Conservation (phyloP, 331 rosid species). For the Stylosanthes scabra region DNA sequence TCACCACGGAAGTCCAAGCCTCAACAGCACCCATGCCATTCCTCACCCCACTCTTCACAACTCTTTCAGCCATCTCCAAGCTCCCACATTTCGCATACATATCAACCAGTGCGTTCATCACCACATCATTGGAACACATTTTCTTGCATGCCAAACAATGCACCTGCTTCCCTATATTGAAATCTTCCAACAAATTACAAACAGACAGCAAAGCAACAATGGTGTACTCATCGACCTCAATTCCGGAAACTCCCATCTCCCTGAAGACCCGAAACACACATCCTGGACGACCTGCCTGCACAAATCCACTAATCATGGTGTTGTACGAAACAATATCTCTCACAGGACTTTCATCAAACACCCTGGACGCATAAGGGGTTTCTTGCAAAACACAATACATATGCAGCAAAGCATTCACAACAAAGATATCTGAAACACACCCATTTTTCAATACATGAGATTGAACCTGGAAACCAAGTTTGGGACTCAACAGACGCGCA, state of each 20-base stretch:
- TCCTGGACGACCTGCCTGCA: constrained; percentile 32
- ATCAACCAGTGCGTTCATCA: constrained; percentile 51
- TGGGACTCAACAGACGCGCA: constrained; percentile 14
- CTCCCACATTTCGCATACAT: constrained; percentile 56
- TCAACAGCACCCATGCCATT: constrained; percentile 27
- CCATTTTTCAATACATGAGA: constrained; percentile 42
- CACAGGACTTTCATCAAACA: constrained; percentile 48
- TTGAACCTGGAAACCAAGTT: constrained; percentile 44
- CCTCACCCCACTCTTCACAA: constrained; percentile 23
- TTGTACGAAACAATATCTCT: constrained; percentile 50
- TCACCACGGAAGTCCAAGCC: constrained; percentile 55
- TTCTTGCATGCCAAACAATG: constrained; percentile 45
- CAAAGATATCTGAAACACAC: constrained; percentile 34
- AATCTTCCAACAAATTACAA: constrained; percentile 42
- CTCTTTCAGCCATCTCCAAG: constrained; percentile 46
- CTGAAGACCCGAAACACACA: constrained; percentile 25
- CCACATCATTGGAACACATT: constrained; percentile 35
- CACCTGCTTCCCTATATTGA: constrained; percentile 43
- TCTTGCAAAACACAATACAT: constrained; percentile 31
- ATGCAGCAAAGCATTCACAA: constrained; percentile 42
- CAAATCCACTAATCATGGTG: constrained; percentile 50
- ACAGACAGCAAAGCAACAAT: constrained; percentile 50
- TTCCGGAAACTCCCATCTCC: constrained; percentile 26
- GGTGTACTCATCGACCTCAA: constrained; percentile 51
- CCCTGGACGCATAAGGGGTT: constrained; percentile 15